Base-by-base conservation (phyloP, 495 filamentous ascomycete genomes). In the Elasticomyces elasticus region DNA sequence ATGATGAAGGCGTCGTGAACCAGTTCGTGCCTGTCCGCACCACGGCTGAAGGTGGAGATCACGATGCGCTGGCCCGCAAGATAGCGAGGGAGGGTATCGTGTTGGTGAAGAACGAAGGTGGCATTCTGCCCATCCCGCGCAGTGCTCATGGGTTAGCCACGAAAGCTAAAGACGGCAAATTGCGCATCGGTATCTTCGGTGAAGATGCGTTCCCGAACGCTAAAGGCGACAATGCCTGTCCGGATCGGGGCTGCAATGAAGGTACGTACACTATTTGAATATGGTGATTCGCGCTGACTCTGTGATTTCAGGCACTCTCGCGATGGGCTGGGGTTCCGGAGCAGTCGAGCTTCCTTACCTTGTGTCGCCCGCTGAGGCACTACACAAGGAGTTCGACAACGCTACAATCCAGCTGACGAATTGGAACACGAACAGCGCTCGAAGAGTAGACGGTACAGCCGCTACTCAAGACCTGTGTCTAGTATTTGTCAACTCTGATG, bases 261-360 rank as follows among this genome's bases (percentile, higher is more conserved):
- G 90, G 89, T 9, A 95, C 90, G 0, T n/a, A n/a, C n/a, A n/a
- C n/a, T n/a, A n/a, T n/a, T n/a, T n/a, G n/a, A n/a, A n/a, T n/a
- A n/a, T n/a, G n/a, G n/a, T n/a, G n/a, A n/a, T n/a, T n/a, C n/a
- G n/a, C n/a, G n/a, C n/a, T n/a, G n/a, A n/a, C n/a, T n/a, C n/a
- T n/a, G n/a, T n/a, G n/a, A n/a, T n/a, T n/a, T n/a, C n/a, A n/a
- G n/a, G n/a, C n/a, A n/a, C n/a, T n/a, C 68, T 97, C 19, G 87
- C 76, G 0, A 82, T 80, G 0, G 91, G 91, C 23, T 97, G 91
- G 91, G 91, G 91, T 26, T 89, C 85, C 44, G 91, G 90, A 3
- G 79, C 87, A 1, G 91, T 88, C 24, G 84, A 95, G 41, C 94
- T 89, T 53, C 85, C 90, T 0, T 90, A 91, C 62, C 74, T 95